phyloP scores from a whole-genome alignment of 1,284 basidiomycete species.

The Naganishia liquefaciens region DNA sequence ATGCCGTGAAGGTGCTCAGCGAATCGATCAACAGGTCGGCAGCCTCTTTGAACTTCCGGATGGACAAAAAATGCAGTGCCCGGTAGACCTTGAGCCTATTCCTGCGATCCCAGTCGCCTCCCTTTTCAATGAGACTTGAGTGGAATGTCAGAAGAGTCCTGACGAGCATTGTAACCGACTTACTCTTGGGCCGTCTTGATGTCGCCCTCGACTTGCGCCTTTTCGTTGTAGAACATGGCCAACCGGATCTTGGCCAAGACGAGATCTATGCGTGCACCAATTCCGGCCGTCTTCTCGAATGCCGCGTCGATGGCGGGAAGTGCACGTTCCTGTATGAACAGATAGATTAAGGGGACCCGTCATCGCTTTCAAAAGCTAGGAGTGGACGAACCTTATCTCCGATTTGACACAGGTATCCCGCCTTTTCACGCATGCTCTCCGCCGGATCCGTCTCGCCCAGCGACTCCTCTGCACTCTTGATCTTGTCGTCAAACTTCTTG shows the following conservation, averaged over 20 bases:
- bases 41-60: constrained; percentile 73
- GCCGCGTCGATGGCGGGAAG: constrained; percentile 80
- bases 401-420: constrained; percentile 83
- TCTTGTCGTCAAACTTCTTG: constrained; percentile 71
- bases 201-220: constrained; percentile 69
- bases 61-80: constrained; percentile 79
- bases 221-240: constrained; percentile 87
- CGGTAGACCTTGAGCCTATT: constrained; percentile 96
- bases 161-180: neutral
- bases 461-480: constrained; percentile 84
- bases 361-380: neutral
- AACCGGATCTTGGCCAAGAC: constrained; percentile 84
- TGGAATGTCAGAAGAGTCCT: neutral
- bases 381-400: constrained; percentile 74
- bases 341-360: neutral
- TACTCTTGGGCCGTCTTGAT: constrained; percentile 81
- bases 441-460: constrained; percentile 93
- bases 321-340: constrained; percentile 62
- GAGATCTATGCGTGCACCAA: constrained; percentile 92
- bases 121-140: constrained; percentile 82
- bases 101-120: constrained; percentile 96
- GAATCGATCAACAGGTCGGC: constrained; percentile 82
- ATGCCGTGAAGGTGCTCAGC: constrained; percentile 89
- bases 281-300: constrained; percentile 85
- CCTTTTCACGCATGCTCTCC: constrained; percentile 80